These are phyloP conservation scores for Fraxinus floribunda DNA, from an alignment of 305 asterid genomes.

Conservation along the genomic window DNA sequence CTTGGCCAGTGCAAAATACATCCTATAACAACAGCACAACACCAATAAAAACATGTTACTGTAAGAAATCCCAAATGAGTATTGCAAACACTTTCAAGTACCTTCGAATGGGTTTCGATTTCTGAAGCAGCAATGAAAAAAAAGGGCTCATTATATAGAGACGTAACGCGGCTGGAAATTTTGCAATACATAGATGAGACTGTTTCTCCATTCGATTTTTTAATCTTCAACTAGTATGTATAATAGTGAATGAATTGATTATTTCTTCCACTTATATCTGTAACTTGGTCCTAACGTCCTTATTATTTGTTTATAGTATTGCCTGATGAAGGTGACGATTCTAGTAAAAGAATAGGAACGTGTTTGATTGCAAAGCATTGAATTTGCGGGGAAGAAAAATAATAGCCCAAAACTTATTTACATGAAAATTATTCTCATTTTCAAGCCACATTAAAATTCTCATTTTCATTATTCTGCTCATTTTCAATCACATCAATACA, in stretches of 20 bases:
- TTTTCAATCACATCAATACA: too few species aligned
- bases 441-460: too few species aligned
- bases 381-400: too few species aligned
- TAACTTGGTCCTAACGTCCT: neutral
- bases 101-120: neutral
- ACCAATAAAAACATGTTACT: neutral
- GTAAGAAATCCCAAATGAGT: slow-evolving; percentile 9
- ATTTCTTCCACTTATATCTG: neutral
- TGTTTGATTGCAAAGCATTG: too few species aligned
- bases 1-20: neutral
- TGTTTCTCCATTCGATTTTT: neutral
- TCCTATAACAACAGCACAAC: neutral
- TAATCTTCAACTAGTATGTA: neutral
- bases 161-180: neutral
- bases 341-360: too few species aligned
- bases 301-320: neutral
- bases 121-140: slow-evolving; percentile 42
- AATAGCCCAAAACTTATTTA: too few species aligned
- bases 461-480: too few species aligned
- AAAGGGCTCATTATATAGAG: slow-evolving; percentile 35
- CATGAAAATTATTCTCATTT: too few species aligned
- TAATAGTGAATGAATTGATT: too few species aligned
- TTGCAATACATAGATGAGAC: neutral
- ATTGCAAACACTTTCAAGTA: neutral
- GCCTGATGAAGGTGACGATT: neutral